phyloP scores from a whole-genome alignment of 1,284 basidiomycete species.

The Coriolopsis trogii region DNA sequence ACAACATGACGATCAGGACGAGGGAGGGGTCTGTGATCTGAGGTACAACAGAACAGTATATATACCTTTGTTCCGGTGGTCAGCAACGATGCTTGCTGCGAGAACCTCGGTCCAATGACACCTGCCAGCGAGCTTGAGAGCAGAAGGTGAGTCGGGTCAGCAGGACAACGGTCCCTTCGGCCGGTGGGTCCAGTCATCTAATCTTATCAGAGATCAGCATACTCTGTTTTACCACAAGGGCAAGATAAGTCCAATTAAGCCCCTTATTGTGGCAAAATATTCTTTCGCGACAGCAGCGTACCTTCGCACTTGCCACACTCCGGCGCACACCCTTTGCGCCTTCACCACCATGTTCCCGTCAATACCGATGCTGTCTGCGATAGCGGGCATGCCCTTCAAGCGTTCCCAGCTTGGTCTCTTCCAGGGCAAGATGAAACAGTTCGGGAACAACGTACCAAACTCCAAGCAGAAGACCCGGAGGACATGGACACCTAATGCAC shows the following conservation, averaged over 20 bases:
- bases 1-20: constrained; percentile 19
- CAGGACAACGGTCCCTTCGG: background rate
- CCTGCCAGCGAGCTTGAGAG: constrained; percentile 5
- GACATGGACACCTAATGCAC: constrained; percentile 88
- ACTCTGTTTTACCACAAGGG: background rate
- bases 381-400: constrained; percentile 72
- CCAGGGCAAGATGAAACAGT: constrained; percentile 77
- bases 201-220: constrained; percentile 18
- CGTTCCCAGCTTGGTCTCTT: constrained; percentile 77
- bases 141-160: constrained; percentile 1
- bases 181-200: background rate
- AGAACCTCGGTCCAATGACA: constrained; percentile 26
- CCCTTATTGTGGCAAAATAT: background rate
- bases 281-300: background rate
- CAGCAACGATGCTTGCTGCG: constrained; percentile 6
- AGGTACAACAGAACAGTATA: constrained; percentile 4
- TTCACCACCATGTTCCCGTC: constrained; percentile 39
- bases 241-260: background rate
- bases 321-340: background rate
- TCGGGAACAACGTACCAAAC: constrained; percentile 91
- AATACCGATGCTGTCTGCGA: constrained; percentile 32
- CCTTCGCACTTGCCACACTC: background rate
- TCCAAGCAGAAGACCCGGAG: constrained; percentile 91
- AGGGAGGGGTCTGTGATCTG: background rate
- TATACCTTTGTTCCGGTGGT: constrained; percentile 8